Evolutionary conservation across 2,329 filamentous ascomycete genomes (phyloP), one percentile per base, ranked within the genome.

Genomic region (Aureobasidium vineae): DNA sequence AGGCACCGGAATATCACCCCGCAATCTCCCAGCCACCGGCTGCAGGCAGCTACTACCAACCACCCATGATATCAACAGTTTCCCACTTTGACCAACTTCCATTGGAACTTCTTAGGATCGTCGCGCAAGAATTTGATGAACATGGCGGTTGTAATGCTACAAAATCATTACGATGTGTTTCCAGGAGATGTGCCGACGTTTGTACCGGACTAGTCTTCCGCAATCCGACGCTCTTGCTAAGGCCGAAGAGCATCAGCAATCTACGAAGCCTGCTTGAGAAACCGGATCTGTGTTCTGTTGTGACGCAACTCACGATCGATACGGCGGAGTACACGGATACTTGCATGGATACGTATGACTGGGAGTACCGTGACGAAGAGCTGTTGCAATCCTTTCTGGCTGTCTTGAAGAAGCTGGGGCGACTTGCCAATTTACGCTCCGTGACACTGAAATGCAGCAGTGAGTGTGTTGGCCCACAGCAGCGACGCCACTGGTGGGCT

Each of bases 401-500:
- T 21, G 57, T 54, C 16, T 11, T 67, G 38, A 56, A 26, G 36
- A 52, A 47, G n/a, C 47, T 64, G 6, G 59, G 50, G 13, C 45
- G 66, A 21, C 43, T 67, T 13, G 31, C n/a, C 15, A 67, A 57
- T 11, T 21, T 67, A 26, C 50, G 60, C 8, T 67, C 66, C 5
- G 66, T 57, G 6, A 43, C 47, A 5, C 33, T 67, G 8, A 64
- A 31, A 36, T 59, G 52, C 41, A 63, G 57, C 21, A 41, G 63
- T 11, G 57, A 63, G 16, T 64, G 66, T 52, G 57, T 57, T 10
- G 59, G 66, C 33, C 66, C 57, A 28, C 52, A 53, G 21, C 40
- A 54, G 19, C 19, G 65, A 40, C 64, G 64, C 11, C 64, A 60
- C 33, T 66, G 64, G 64, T 66, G 64, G 59, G 59, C 59, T 16